These are phyloP conservation scores for Lecanicillium sp. DNA, from an alignment of 2,329 filamentous ascomycete genomes.

Conservation along the genomic window DNA sequence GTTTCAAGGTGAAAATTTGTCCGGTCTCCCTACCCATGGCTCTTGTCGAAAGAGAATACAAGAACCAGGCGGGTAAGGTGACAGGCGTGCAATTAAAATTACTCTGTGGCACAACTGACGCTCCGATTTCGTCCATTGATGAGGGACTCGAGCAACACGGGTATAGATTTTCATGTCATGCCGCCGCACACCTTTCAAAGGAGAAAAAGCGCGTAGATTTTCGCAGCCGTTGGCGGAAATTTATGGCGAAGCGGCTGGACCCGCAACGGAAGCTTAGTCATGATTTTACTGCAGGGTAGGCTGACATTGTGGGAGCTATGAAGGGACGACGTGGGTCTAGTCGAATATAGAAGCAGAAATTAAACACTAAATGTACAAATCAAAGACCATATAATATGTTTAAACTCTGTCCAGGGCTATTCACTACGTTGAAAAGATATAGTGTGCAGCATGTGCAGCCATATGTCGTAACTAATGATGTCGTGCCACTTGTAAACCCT, in stretches of 20 bases:
- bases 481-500: too few relatives aligned
- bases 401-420: too few relatives aligned
- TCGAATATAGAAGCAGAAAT: too few relatives aligned
- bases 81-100: constrained; percentile 69
- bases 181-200: constrained; percentile 70
- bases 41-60: constrained; percentile 17
- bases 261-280: constrained; percentile 16
- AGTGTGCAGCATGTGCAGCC: too few relatives aligned
- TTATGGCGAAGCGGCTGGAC: constrained; percentile 19
- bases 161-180: constrained; percentile 57
- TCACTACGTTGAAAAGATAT: too few relatives aligned
- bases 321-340: too few relatives aligned
- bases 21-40: constrained; percentile 30
- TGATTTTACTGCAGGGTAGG: background rate
- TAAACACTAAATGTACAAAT: too few relatives aligned
- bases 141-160: constrained; percentile 71
- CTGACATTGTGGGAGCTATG: too few relatives aligned
- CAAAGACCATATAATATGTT: too few relatives aligned
- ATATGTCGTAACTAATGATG: too few relatives aligned
- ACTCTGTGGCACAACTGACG: constrained; percentile 75
- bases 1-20: constrained; percentile 22
- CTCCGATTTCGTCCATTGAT: constrained; percentile 47
- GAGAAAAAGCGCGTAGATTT: constrained; percentile 20
- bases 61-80: constrained; percentile 37
- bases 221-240: constrained; percentile 10